Evolutionary conservation across 2,329 filamentous ascomycete species (phyloP).

Genomic region (Curvularia spicifera): DNA sequence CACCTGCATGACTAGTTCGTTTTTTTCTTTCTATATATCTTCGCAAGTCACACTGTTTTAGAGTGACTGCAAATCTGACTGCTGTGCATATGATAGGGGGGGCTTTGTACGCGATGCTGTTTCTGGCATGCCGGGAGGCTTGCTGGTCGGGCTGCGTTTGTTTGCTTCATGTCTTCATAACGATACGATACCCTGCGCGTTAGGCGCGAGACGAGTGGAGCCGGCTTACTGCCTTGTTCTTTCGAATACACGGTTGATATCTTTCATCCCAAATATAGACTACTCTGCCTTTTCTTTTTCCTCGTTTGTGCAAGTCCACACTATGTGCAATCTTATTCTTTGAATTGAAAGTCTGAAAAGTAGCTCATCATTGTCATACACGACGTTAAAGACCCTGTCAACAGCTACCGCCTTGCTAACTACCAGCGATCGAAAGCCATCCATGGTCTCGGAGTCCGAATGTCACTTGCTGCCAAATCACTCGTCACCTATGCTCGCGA

Average conservation of each 20-base stretch:
- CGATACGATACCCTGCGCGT: constrained; percentile 6
- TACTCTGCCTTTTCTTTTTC: neutral
- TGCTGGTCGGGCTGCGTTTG: neutral
- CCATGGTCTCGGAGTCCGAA: neutral
- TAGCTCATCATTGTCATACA: neutral
- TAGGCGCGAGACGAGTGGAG: neutral
- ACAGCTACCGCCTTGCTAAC: neutral
- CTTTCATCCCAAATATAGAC: no score
- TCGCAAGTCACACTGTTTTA: neutral
- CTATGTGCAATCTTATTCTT: no score
- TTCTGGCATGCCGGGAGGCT: neutral
- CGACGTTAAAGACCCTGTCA: neutral
- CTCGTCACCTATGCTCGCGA: neutral
- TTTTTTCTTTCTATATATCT: neutral
- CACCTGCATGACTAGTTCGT: neutral
- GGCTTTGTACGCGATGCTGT: neutral
- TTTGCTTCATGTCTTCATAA: constrained; percentile 2
- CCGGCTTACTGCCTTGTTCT: neutral
- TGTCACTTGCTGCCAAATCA: neutral
- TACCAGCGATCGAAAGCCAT: neutral
- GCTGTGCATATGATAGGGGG: neutral
- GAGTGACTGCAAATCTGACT: neutral
- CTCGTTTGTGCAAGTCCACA: neutral
- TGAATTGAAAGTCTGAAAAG: neutral
- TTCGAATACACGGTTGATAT: neutral